These are phyloP conservation scores for Apiotrichum siamense DNA, from an alignment of 1,284 basidiomycete genomes.

Conservation along the genomic window DNA sequence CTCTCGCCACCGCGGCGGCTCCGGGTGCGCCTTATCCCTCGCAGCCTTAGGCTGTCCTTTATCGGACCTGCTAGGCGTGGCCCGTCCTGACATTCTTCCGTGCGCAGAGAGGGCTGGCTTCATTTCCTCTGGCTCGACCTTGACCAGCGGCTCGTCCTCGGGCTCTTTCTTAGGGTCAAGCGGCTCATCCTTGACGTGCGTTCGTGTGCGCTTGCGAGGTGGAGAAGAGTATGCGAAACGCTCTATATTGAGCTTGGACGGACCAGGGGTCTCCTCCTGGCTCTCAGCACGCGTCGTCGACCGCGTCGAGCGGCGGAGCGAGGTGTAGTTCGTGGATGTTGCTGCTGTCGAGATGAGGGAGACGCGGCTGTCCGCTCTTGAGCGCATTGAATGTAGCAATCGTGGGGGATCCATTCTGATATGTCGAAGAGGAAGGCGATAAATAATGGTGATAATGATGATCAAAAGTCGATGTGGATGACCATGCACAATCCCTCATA, in stretches of 20 bases:
- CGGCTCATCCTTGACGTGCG: neutral
- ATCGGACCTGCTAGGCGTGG: conserved; percentile 12
- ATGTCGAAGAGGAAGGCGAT: neutral
- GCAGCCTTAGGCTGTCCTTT: conserved; percentile 53
- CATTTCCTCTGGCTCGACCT: conserved; percentile 7
- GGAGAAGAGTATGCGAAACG: neutral
- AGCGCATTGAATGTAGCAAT: conserved; percentile 11
- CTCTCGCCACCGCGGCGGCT: conserved; percentile 66
- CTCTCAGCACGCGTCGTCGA: conserved; percentile 6
- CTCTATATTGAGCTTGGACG: neutral
- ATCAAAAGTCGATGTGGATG: too few relatives aligned
- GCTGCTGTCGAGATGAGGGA: conserved; percentile 11
- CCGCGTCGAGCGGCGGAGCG: conserved; percentile 23
- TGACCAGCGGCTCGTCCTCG: conserved; percentile 6
- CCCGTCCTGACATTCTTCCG: too few relatives aligned
- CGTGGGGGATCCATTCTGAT: neutral
- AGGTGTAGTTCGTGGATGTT: conserved; percentile 9
- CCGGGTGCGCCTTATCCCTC: conserved; percentile 58
- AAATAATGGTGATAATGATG: too few relatives aligned
- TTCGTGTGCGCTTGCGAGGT: neutral
- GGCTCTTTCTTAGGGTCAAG: neutral
- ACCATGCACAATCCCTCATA: too few relatives aligned
- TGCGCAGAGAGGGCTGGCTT: neutral
- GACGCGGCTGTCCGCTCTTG: conserved; percentile 13
- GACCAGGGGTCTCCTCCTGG: neutral